Base-by-base conservation (phyloP, 148 eudicot genomes). In the Pharnaceum exiguum region DNA sequence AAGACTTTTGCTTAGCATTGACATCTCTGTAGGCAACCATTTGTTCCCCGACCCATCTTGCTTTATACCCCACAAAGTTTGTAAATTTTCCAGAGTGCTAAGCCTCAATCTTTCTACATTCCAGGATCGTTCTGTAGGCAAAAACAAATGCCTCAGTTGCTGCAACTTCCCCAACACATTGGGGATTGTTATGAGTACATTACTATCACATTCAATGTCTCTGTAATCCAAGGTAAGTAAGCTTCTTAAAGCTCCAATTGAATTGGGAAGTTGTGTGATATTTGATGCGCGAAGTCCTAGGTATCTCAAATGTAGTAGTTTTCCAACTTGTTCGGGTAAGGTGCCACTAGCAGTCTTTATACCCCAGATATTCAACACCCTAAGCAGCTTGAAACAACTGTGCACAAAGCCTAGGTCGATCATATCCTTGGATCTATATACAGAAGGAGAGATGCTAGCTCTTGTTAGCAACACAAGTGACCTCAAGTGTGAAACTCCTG, bases 181-280 rank as follows among this genome's bases (percentile, higher is more conserved):
- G 4, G 64, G 53, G 19, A 60, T 10, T 22, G 8, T 31, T 2
- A 60, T 21, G 3, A 24, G 4, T 17, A 29, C 29, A 18, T 16
- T 15, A 32, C 21, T 35, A 7, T 60, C 64, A 31, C 23, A 28
- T 22, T 48, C 57, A 30, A 66, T 16, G 9, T 57, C 31, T 51
- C 70, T 66, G 48, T 57, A 66, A 32, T 66, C 70, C 57, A 66
- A 57, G 28, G 70, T 66, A 30, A 57, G 23, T 17, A 66, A 26
- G 43, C 49, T 57, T 22, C 70, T 47, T 35, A 66, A 19, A 2
- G 15, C 22, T 40, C 55, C 63, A 21, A 66, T 66, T 15, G 70
- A 48, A 5, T 15, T 38, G 0, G 70, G 70, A 4, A 66, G 57
- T 15, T 38, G 5, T n/a, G 32, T 18, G 19, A 66, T 48, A 23